These are phyloP conservation scores for Chlorella sp. DNA, from an alignment of 139 green algal species.

Conservation along the genomic window DNA sequence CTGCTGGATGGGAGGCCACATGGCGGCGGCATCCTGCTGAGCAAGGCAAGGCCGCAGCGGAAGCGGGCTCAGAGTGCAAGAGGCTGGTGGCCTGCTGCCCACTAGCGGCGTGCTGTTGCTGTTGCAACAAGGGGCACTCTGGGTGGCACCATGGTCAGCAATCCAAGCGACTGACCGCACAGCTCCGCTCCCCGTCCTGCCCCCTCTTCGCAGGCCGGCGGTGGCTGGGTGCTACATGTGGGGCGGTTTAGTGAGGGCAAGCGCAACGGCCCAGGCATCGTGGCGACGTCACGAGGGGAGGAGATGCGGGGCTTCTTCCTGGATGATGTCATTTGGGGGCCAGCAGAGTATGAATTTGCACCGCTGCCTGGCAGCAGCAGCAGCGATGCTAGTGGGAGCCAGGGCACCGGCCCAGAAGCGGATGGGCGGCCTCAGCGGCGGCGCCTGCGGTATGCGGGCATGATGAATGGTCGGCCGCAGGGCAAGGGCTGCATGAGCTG, in stretches of 20 bases:
- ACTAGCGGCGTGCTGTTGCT: too few species aligned
- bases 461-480: constrained; percentile 20
- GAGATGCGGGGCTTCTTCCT: constrained; percentile 6
- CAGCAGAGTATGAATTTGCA: not conserved
- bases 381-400: not conserved
- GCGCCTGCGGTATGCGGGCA: not conserved
- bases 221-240: not conserved
- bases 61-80: too few species aligned
- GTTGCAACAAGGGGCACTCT: too few species aligned
- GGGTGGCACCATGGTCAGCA: too few species aligned
- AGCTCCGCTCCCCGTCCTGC: not conserved
- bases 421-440: too few species aligned
- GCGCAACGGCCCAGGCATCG: constrained; percentile 20
- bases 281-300: constrained; percentile 5
- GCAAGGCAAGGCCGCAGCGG: not conserved
- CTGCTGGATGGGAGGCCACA: constrained; percentile 2
- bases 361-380: not conserved
- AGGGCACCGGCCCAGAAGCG: too few species aligned
- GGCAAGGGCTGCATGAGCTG: constrained; percentile 8
- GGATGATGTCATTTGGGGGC: constrained; percentile 25
- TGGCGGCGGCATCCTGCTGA: constrained; percentile 17
- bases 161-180: not conserved
- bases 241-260: constrained; percentile 7
- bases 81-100: too few species aligned
- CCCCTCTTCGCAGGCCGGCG: not conserved